phyloP scores from a whole-genome alignment of 2,329 filamentous ascomycete genomes.

The Trichoderma endophyticum region DNA sequence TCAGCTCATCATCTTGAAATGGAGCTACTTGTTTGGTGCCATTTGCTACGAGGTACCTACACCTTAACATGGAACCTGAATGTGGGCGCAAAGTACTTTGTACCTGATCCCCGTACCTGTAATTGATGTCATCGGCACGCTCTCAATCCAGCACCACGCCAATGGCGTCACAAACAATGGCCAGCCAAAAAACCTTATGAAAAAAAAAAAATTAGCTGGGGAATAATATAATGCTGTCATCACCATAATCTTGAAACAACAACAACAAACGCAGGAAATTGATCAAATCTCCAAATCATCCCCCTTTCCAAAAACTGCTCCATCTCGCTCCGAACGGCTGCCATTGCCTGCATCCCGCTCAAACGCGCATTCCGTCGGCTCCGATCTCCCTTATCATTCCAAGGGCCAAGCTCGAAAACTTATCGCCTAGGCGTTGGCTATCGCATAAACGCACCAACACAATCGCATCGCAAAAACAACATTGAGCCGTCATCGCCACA shows the following conservation, averaged over 20 bases:
- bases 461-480: neutral
- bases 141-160: neutral
- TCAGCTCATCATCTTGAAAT: neutral
- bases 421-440: neutral
- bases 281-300: neutral
- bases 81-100: neutral
- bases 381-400: neutral
- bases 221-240: neutral
- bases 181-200: neutral
- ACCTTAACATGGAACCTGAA: neutral
- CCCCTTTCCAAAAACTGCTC: neutral
- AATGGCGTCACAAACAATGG: neutral
- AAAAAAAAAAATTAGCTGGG: neutral
- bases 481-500: neutral
- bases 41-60: neutral
- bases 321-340: neutral
- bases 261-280: neutral
- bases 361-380: constrained; percentile 13
- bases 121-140: neutral
- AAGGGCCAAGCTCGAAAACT: neutral
- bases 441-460: neutral
- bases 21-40: neutral
- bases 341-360: neutral
- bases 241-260: neutral
- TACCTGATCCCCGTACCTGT: neutral